A percentile compares a stretch with the other conserved stretches of the same genome.
These are phyloP conservation scores for Neodidymelliopsis sp. DNA, from an alignment of 2,329 filamentous ascomycete genomes.

Conservation along the genomic window DNA sequence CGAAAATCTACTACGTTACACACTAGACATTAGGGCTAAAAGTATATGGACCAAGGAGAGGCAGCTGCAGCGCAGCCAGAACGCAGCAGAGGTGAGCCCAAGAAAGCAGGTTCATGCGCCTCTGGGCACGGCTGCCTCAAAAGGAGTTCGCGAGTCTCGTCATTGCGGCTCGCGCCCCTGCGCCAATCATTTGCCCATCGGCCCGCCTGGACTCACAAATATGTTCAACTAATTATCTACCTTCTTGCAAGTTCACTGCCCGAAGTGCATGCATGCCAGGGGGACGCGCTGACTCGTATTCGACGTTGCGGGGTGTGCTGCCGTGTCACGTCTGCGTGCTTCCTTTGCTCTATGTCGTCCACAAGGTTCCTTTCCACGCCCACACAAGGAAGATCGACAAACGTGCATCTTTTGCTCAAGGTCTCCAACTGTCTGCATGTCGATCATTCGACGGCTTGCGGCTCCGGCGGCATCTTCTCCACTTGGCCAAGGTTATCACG, in stretches of 20 bases:
- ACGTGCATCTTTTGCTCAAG: not conserved
- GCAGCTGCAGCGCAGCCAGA: slow-evolving; percentile 26
- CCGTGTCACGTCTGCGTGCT: not conserved
- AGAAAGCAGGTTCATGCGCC: slow-evolving; percentile 22
- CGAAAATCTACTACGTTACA: slow-evolving; percentile 22
- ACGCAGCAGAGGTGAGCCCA: slow-evolving; percentile 11
- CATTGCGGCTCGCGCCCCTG: slow-evolving; percentile 33
- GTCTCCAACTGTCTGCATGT: not conserved
- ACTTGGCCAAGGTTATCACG: not conserved
- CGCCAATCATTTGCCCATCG: slow-evolving; percentile 29
- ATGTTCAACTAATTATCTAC: slow-evolving; percentile 1
- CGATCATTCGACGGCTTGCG: not conserved
- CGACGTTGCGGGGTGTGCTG: not conserved
- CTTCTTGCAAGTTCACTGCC: not conserved
- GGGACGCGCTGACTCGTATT: too few relatives aligned
- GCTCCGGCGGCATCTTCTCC: slow-evolving; percentile 3
- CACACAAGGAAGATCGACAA: not conserved
- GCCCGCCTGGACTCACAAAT: slow-evolving; percentile 12
- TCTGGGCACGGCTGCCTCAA: slow-evolving; percentile 10
- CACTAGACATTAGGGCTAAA: slow-evolving; percentile 23
- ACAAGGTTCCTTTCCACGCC: too few relatives aligned
- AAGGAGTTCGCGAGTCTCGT: slow-evolving; percentile 27
- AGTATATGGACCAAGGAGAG: slow-evolving; percentile 21
- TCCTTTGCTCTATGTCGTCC: not conserved
- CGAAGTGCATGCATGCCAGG: too few relatives aligned